phyloP scores from a whole-genome alignment of 495 filamentous ascomycete genomes.

The Aspergillus kassunensis region DNA sequence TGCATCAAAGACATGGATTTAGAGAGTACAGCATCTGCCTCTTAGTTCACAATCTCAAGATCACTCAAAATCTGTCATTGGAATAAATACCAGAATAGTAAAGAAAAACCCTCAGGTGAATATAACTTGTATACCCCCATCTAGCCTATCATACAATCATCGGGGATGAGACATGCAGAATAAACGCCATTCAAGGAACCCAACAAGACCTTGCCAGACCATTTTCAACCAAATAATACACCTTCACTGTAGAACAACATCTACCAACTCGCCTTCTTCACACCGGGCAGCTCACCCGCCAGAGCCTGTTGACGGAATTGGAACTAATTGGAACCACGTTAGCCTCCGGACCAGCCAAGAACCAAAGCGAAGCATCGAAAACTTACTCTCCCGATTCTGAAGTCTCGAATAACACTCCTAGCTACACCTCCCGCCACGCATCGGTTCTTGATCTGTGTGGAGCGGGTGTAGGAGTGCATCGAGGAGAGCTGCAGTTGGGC shows the following conservation, averaged over 20 bases:
- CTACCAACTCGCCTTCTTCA: slow-evolving; percentile 94
- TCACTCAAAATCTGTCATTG: too few species aligned
- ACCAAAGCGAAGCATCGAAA: too few species aligned
- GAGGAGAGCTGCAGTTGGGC: slow-evolving; percentile 88
- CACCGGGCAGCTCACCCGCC: slow-evolving; percentile 83
- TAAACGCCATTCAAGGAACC: slow-evolving; percentile 30
- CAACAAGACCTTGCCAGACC: slow-evolving; percentile 20
- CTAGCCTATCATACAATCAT: slow-evolving; percentile 34
- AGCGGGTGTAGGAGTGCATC: slow-evolving; percentile 91
- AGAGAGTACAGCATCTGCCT: neutral
- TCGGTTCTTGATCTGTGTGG: slow-evolving; percentile 89
- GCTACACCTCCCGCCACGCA: slow-evolving; percentile 86
- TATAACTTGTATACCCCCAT: slow-evolving; percentile 9
- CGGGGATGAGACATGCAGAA: slow-evolving; percentile 19
- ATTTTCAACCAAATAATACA: slow-evolving; percentile 9
- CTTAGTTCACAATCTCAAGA: too few species aligned
- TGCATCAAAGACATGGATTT: neutral
- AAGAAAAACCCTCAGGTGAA: neutral
- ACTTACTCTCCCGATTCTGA: slow-evolving; percentile 83
- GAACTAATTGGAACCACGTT: slow-evolving; percentile 59
- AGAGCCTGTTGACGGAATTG: slow-evolving; percentile 89
- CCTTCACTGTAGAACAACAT: slow-evolving; percentile 6
- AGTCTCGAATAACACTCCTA: slow-evolving; percentile 81
- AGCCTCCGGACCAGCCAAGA: slow-evolving; percentile 15
- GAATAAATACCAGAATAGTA: too few species aligned